Percentiles rank a stretch among this genome's conserved stretches.
Conservation (phyloP, 805 yeast species). For the Nakazawaea sp. region DNA sequence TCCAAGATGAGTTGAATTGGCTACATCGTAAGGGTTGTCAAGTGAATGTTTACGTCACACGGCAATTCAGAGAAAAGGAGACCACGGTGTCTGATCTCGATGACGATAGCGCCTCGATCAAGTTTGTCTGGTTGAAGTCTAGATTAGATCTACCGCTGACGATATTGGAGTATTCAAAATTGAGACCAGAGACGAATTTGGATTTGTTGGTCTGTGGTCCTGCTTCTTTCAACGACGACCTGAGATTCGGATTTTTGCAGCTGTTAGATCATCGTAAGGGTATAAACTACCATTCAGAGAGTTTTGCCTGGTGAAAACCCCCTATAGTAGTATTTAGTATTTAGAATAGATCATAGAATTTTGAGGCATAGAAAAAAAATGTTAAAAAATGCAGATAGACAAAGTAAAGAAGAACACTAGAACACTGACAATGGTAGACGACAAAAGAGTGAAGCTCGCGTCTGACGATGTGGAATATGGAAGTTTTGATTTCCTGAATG, state of each 20-base stretch:
- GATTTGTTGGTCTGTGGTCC: conserved; percentile 12
- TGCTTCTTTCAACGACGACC: conserved; percentile 9
- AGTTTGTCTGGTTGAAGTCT: neutral
- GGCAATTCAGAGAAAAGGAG: neutral
- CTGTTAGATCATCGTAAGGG: too few relatives aligned
- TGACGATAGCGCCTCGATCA: too few relatives aligned
- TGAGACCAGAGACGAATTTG: too few relatives aligned
- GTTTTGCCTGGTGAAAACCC: too few relatives aligned
- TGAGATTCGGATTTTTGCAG: conserved; percentile 6
- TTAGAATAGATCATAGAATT: too few relatives aligned
- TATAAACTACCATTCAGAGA: too few relatives aligned
- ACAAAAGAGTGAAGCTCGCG: conserved; percentile 2
- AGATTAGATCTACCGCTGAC: neutral
- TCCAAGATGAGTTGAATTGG: conserved; percentile 12
- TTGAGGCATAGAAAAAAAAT: neutral
- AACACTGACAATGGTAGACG: neutral
- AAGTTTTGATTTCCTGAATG: conserved; percentile 3
- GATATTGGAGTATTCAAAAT: neutral
- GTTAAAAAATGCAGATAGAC: neutral
- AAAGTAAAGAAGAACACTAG: neutral
- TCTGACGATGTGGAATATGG: neutral
- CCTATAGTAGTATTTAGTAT: too few relatives aligned
- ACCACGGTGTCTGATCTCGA: neutral
- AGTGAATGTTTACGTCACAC: conserved; percentile 2
- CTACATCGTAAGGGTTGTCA: conserved; percentile 8